These are phyloP conservation scores for Protea cynaroides DNA, from an alignment of 164 flowering plant species.

Conservation along the genomic window DNA sequence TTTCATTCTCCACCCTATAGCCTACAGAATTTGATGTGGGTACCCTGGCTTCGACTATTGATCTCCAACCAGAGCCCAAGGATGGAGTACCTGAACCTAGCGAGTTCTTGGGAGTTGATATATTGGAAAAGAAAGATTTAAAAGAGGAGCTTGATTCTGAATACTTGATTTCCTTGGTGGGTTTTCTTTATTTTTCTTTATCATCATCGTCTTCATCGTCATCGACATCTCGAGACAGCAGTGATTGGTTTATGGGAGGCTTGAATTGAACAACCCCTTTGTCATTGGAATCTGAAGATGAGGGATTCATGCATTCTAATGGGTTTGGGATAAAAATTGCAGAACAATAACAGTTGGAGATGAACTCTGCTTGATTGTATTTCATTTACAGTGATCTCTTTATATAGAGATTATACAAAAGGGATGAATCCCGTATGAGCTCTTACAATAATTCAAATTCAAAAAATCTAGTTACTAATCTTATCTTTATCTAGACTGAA, in stretches of 20 bases:
- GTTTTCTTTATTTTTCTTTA: too few relatives aligned
- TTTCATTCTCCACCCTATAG: conserved; percentile 3
- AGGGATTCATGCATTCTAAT: background rate
- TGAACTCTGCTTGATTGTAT: too few relatives aligned
- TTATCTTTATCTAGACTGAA: too few relatives aligned
- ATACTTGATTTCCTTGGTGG: conserved; percentile 14
- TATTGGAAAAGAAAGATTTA: conserved; percentile 45
- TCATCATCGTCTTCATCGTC: too few relatives aligned
- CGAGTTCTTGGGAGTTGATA: conserved; percentile 73
- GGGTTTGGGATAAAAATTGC: conserved; percentile 9
- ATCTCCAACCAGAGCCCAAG: conserved; percentile 46
- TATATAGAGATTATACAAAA: too few relatives aligned
- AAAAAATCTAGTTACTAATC: too few relatives aligned
- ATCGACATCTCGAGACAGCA: too few relatives aligned
- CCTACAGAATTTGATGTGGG: conserved; percentile 13
- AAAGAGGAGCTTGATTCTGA: conserved; percentile 28
- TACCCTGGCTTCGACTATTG: conserved; percentile 41
- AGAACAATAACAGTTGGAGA: too few relatives aligned
- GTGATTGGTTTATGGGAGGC: too few relatives aligned
- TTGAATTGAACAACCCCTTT: conserved; percentile 57
- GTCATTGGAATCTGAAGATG: background rate
- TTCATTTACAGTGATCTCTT: too few relatives aligned
- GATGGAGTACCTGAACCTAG: conserved; percentile 37
- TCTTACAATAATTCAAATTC: too few relatives aligned
- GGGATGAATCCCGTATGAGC: too few relatives aligned